Conservation (phyloP, 2,329 filamentous ascomycete genomes). For the Xylaria sp. region DNA sequence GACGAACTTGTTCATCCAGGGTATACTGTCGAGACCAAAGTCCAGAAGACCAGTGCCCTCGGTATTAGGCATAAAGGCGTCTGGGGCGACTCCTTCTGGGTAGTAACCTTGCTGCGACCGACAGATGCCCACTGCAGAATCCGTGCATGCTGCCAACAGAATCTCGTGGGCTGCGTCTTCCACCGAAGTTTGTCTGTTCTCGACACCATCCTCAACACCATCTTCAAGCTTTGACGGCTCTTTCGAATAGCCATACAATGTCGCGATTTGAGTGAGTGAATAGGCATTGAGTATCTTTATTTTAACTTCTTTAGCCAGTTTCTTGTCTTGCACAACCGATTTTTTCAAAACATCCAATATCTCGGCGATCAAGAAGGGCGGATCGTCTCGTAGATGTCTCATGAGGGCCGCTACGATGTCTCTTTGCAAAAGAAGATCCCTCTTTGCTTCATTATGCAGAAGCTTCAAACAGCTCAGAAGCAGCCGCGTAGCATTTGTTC, state of each 20-base stretch:
- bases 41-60: conserved; percentile 64
- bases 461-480: conserved; percentile 82
- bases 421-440: conserved; percentile 82
- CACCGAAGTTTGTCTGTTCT: conserved; percentile 60
- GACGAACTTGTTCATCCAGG: conserved; percentile 75
- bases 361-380: conserved; percentile 78
- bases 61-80: conserved; percentile 52
- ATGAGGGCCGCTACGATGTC: conserved; percentile 77
- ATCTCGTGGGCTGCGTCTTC: conserved; percentile 79
- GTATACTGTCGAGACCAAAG: conserved; percentile 74
- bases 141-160: conserved; percentile 79
- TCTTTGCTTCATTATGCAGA: conserved; percentile 80
- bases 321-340: conserved; percentile 78
- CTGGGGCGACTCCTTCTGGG: conserved; percentile 73
- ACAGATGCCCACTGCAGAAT: conserved; percentile 76
- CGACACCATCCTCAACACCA: conserved; percentile 57
- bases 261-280: conserved; percentile 77
- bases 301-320: conserved; percentile 79
- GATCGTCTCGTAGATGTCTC: conserved; percentile 80
- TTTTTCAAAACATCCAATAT: conserved; percentile 77
- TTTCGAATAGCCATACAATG: conserved; percentile 73
- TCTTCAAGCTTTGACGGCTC: conserved; percentile 50
- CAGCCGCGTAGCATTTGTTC: conserved; percentile 85
- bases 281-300: conserved; percentile 79
- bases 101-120: conserved; percentile 86